Evolutionary conservation across 257 asterid genomes (phyloP), one percentile per base, ranked within the genome.

Genomic region (Oldenlandia corymbosa): DNA sequence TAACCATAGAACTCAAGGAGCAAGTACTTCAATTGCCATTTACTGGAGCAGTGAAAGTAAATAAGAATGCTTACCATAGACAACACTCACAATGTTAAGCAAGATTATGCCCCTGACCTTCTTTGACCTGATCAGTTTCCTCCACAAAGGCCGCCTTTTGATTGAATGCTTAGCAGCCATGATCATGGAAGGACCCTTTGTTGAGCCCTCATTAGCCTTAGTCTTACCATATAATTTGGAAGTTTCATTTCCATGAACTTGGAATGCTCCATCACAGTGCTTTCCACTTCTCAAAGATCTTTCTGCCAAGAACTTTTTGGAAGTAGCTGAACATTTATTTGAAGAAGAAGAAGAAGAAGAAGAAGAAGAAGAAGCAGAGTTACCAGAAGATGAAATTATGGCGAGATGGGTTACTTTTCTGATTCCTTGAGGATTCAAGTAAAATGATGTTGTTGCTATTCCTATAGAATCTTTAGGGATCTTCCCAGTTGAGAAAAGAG

Each of bases 41-140:
- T n/a, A n/a, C n/a, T n/a, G n/a, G n/a, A n/a, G n/a, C n/a, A n/a
- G n/a, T n/a, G n/a, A n/a, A n/a, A n/a, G n/a, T n/a, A n/a, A n/a
- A n/a, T 34, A 10, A 41, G 55, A 36, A 9, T 1, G 23, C 71
- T 28, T 71, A 78, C 83, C 80, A 49, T 78, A 82, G 28, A 82
- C 79, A 53, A 85, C 18, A 55, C 78, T 64, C 69, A 85, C 78
- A 59, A 73, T 62, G 70, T 83, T 82, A 54, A 85, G 88, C 81
- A 85, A 68, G 68, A 85, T 56, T 55, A 85, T 67, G 30, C 90
- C 81, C 73, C 79, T 81, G 34, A 81, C 56, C 70, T 76, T 85
- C 77, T 68, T 79, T 54, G 80, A 75, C 60, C 76, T 76, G 60
- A 75, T 5, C 57, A 69, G 21, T n/a, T 80, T 76, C 53, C 68